These are phyloP conservation scores for Trichoderma pleuroti DNA, from an alignment of 2,329 filamentous ascomycete species.

Conservation along the genomic window DNA sequence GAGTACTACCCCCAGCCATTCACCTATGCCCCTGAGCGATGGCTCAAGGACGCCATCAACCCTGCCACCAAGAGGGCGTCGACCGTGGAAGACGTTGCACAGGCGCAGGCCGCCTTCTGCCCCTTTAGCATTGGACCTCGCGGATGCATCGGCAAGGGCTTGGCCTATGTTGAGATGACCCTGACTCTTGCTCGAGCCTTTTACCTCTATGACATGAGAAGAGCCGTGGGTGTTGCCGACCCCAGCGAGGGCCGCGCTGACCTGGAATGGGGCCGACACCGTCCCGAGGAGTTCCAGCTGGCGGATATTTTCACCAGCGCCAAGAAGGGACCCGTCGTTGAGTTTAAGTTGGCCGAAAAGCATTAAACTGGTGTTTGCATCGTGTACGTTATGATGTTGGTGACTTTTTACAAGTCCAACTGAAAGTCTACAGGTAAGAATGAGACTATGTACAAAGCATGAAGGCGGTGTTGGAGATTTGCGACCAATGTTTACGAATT, in stretches of 20 bases:
- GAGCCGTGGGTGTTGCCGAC: constrained; percentile 46
- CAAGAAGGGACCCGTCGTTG: constrained; percentile 68
- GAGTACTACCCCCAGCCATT: constrained; percentile 59
- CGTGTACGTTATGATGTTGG: background rate
- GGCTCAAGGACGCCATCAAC: constrained; percentile 51
- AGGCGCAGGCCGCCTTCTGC: constrained; percentile 67
- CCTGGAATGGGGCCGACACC: constrained; percentile 53
- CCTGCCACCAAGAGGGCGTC: constrained; percentile 36
- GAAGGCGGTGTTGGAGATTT: background rate
- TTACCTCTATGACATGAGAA: constrained; percentile 58
- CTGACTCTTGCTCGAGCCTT: constrained; percentile 59
- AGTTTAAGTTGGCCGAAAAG: constrained; percentile 46
- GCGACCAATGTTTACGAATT: background rate
- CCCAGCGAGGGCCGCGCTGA: constrained; percentile 50
- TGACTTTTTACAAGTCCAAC: background rate
- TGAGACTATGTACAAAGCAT: background rate
- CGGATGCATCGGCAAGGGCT: constrained; percentile 68
- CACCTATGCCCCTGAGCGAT: constrained; percentile 60
- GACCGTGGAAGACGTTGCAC: constrained; percentile 48
- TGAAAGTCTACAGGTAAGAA: background rate
- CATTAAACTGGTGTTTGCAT: constrained; percentile 6
- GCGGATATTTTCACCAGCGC: constrained; percentile 69
- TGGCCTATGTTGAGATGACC: constrained; percentile 66
- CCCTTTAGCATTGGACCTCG: constrained; percentile 69
- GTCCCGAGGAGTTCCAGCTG: constrained; percentile 62